Conservation (phyloP, 2,329 filamentous ascomycete species). For the Pseudogymnoascus sp. region DNA sequence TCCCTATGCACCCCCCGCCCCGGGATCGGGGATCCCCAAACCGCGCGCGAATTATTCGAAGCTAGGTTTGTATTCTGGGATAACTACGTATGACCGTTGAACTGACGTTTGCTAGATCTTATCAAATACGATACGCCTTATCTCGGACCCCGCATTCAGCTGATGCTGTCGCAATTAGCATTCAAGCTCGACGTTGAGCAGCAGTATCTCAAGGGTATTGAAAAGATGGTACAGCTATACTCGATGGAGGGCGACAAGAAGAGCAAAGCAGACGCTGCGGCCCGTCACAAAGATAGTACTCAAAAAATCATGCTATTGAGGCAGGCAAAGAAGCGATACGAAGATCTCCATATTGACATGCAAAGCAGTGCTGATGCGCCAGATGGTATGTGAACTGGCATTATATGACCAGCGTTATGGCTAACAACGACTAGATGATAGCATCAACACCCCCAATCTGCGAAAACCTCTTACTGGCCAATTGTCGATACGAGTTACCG, state of each 20-base stretch:
- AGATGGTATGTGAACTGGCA: slow-evolving; percentile 58
- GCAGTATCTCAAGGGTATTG: slow-evolving; percentile 96
- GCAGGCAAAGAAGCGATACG: slow-evolving; percentile 92
- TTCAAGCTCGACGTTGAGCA: slow-evolving; percentile 99
- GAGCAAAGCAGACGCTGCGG: slow-evolving; percentile 87
- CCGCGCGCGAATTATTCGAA: slow-evolving; percentile 88
- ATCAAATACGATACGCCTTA: slow-evolving; percentile 98
- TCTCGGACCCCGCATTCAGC: slow-evolving; percentile 92
- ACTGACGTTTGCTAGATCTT: slow-evolving; percentile 56
- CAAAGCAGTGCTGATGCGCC: slow-evolving; percentile 65
- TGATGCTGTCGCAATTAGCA: slow-evolving; percentile 97
- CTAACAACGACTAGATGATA: slow-evolving; percentile 63
- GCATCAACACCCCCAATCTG: slow-evolving; percentile 88
- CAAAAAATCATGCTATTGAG: slow-evolving; percentile 96
- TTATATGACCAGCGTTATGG: not conserved
- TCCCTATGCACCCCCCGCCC: slow-evolving; percentile 67
- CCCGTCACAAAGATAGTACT: slow-evolving; percentile 84
- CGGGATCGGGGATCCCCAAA: slow-evolving; percentile 66
- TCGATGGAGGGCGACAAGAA: slow-evolving; percentile 96
- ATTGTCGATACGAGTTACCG: slow-evolving; percentile 76
- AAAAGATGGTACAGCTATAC: slow-evolving; percentile 98
- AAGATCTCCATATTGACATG: slow-evolving; percentile 92
- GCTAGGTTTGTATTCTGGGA: slow-evolving; percentile 58
- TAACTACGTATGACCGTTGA: slow-evolving; percentile 13
- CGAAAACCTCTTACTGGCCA: slow-evolving; percentile 93